Base-by-base conservation (phyloP, 768 basidiomycete species). In the Antrodiella citrinella region DNA sequence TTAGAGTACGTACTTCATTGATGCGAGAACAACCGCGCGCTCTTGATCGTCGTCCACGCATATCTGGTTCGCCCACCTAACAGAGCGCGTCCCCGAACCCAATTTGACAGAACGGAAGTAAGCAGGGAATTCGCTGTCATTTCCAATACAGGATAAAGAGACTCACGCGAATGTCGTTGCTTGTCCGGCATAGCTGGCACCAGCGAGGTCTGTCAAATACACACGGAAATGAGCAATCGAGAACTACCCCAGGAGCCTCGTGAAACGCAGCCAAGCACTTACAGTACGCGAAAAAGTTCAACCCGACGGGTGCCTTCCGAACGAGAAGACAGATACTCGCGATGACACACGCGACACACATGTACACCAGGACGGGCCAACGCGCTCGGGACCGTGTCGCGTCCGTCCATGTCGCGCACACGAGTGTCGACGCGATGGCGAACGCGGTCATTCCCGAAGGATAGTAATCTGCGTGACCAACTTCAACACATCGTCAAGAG, bases 271-370 rank as follows among this genome's bases (percentile, higher is more conserved):
- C n/a, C n/a, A n/a, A n/a, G n/a, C 7, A 70, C 73, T 52, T 51
- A 78, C 82, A 86, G 59, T 84, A 89, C 3, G 84, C 87, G 55
- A 87, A 85, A 63, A 83, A 86, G 54, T 82, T 83, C n/a, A 82
- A 74, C 1, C 72, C 76, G 0, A 67, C 77, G 3, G 84, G 78
- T 49, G 72, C 76, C 47, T 67, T 69, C 79, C 80, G 82, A 2
- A 81, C 72, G 24, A 87, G 68, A 45, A 88, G 72, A 58, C 76
- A 78, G 44, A 79, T 73, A 13, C 76, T 69, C 11, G 81, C 72
- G 26, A 72, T 62, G 39, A 79, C 77, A 51, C 72, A 74, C 19
- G 76, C 71, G n/a, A 74, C 54, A 26, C 72, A 70, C 77, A 84
- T 82, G 60, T 78, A 78, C 13, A 85, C 71, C 19, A 85, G 71